Evolutionary conservation across 1,284 basidiomycete species (phyloP).

Genomic region (Trichosporon faecale): DNA sequence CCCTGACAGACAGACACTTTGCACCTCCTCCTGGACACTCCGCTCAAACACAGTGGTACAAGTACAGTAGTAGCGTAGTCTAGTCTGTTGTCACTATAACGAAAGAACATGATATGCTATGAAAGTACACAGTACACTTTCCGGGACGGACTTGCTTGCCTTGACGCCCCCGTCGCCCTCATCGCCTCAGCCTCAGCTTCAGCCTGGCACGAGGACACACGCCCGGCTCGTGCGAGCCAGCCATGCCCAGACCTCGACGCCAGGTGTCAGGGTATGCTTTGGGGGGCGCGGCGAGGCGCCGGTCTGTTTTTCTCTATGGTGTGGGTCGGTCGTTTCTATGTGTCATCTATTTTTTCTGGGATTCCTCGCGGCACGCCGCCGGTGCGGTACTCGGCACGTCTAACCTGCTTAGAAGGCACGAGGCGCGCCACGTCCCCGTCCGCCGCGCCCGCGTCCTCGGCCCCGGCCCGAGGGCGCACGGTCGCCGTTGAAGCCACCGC

Average conservation of each 20-base stretch:
- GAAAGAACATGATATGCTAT: neutral
- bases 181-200: neutral
- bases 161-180: neutral
- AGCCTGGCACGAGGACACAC: too few species aligned
- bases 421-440: constrained; percentile 7
- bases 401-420: neutral
- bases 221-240: neutral
- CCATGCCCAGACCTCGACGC: too few species aligned
- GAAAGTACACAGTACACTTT: constrained; percentile 4
- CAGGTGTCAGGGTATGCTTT: neutral
- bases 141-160: neutral
- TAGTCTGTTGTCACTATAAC: neutral
- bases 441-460: constrained; percentile 8
- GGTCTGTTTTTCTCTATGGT: neutral
- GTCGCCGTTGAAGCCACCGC: constrained; percentile 16
- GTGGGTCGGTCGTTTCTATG: neutral
- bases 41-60: neutral
- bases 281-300: too few species aligned
- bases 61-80: constrained; percentile 1
- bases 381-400: too few species aligned
- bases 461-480: constrained; percentile 9
- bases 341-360: neutral
- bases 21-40: too few species aligned
- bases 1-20: too few species aligned
- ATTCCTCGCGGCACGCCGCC: neutral